These are phyloP conservation scores for Pyronema domesticum DNA, from an alignment of 495 filamentous ascomycete genomes.

Conservation along the genomic window DNA sequence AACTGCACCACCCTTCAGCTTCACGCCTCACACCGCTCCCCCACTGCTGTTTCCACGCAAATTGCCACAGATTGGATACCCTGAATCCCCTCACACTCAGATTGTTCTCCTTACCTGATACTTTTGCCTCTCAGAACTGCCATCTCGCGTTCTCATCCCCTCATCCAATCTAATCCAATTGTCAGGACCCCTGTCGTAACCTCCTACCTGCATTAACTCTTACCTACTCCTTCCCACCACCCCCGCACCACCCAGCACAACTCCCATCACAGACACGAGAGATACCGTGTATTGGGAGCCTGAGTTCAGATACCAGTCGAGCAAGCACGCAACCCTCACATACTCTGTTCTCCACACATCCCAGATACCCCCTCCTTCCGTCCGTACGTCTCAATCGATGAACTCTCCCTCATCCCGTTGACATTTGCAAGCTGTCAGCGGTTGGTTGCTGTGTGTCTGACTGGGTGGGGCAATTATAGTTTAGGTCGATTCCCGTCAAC, in stretches of 20 bases:
- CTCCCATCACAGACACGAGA: too few species aligned
- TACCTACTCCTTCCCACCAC: too few species aligned
- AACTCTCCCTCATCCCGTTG: neutral
- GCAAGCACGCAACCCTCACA: too few species aligned
- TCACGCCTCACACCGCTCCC: too few species aligned
- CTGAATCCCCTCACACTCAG: neutral
- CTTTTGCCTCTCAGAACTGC: neutral
- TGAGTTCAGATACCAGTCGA: too few species aligned
- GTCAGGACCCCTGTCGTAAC: neutral
- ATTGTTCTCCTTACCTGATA: neutral
- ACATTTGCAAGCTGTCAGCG: neutral
- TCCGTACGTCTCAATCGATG: neutral
- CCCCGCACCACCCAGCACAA: too few species aligned
- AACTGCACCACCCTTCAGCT: too few species aligned
- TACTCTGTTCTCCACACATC: too few species aligned
- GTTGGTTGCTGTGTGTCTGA: neutral
- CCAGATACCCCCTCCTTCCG: neutral
- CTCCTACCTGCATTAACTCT: neutral
- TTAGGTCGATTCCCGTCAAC: neutral
- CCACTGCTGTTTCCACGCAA: too few species aligned
- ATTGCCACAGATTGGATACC: too few species aligned
- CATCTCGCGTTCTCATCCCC: constrained; percentile 1
- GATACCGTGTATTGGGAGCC: too few species aligned
- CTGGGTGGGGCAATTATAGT: neutral
- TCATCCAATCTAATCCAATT: constrained; percentile 3